Evolutionary conservation across 116 monocot genomes (phyloP).

Genomic region (Trichopus zeylanicus): DNA sequence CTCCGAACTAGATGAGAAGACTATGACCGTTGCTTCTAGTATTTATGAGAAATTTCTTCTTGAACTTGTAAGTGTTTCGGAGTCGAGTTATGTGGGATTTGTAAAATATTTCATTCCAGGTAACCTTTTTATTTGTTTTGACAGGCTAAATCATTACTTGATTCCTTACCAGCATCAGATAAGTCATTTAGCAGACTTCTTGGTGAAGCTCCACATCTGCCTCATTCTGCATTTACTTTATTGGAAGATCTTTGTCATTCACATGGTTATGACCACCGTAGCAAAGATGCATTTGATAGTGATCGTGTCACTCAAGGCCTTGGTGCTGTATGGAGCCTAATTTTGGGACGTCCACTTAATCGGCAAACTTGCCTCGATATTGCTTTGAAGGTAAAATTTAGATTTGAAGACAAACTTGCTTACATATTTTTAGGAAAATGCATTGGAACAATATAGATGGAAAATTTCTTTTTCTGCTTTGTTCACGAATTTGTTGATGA

Average conservation of each 20-base stretch:
- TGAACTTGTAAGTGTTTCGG: constrained; percentile 66
- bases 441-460: too few relatives aligned
- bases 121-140: constrained; percentile 6
- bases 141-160: constrained; percentile 71
- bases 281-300: constrained; percentile 55
- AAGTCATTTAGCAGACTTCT: constrained; percentile 88
- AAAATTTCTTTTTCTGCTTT: too few relatives aligned
- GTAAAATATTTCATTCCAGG: neutral
- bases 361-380: constrained; percentile 71
- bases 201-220: constrained; percentile 77
- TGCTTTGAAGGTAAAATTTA: constrained; percentile 58
- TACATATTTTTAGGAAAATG: too few relatives aligned
- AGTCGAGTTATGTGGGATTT: neutral
- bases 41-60: constrained; percentile 87
- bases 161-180: constrained; percentile 82
- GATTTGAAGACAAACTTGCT: too few relatives aligned
- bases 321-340: constrained; percentile 81
- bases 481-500: too few relatives aligned
- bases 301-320: constrained; percentile 93
- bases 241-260: constrained; percentile 77
- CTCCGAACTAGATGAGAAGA: constrained; percentile 29
- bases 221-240: constrained; percentile 58
- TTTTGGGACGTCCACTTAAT: constrained; percentile 59
- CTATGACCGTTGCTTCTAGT: constrained; percentile 17
- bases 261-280: constrained; percentile 27